These are phyloP conservation scores for Aspergillus mulundensis DNA, from an alignment of 495 filamentous ascomycete species.

Conservation along the genomic window DNA sequence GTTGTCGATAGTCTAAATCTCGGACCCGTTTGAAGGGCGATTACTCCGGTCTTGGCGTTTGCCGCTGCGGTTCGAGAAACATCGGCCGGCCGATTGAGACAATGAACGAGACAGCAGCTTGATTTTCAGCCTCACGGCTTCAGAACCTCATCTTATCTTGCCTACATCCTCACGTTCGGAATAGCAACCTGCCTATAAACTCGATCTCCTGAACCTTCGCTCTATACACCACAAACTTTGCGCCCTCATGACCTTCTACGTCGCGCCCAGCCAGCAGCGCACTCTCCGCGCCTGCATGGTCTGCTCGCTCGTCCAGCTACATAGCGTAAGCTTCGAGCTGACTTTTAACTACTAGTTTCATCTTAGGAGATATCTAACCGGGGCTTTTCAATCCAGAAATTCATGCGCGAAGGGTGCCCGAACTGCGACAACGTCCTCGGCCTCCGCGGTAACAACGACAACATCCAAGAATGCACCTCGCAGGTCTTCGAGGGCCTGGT, in stretches of 20 bases:
- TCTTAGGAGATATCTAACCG: not conserved
- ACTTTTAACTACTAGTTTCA: not conserved
- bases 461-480: conserved; percentile 87
- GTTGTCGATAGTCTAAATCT: not conserved
- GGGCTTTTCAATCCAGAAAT: conserved; percentile 50
- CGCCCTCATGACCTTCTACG: conserved; percentile 47
- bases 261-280: conserved; percentile 64
- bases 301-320: conserved; percentile 84
- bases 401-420: conserved; percentile 81
- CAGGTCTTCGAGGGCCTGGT: conserved; percentile 91
- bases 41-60: conserved; percentile 23
- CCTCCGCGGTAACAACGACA: conserved; percentile 70
- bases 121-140: not conserved
- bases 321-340: conserved; percentile 49
- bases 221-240: not conserved
- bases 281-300: conserved; percentile 97
- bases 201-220: not conserved
- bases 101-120: not conserved
- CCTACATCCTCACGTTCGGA: not conserved
- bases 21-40: conserved; percentile 5
- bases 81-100: conserved; percentile 1
- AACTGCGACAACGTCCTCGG: conserved; percentile 92
- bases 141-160: not conserved
- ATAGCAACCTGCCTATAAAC: not conserved
- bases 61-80: conserved; percentile 18